Evolutionary conservation across 257 asterid genomes (phyloP), one percentile per base, ranked within the genome.

Genomic region (Nicotiana knightiana): DNA sequence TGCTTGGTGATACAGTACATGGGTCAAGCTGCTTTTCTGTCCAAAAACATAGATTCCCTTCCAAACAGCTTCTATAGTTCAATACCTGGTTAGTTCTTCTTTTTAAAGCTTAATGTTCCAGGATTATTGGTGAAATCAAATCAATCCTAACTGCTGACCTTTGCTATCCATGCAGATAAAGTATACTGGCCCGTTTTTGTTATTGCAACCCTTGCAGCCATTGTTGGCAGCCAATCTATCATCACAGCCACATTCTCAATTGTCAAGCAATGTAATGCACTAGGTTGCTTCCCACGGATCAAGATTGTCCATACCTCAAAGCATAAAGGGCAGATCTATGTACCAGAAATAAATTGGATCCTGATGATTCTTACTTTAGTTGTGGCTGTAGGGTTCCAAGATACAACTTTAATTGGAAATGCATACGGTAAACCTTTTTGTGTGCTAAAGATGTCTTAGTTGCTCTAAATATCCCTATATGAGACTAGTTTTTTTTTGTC

Each of bases 11-110:
- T 96, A 87, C 98, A 94, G 85, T 96, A 96, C 88, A 93, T 94
- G 97, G 99, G 99, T 67, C 99, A 96, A 86, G 99, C 99, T 83
- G 98, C 99, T 77, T 96, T 83, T 88, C 95, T 96, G 39, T 91
- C 99, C 1, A 92, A 91, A 89, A 88, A 95, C 81, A 83, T 90
- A 39, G 5, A 82, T 43, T 89, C 92, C 12, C 85, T 91, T 75
- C 89, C 89, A 37, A 85, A 87, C 80, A 84, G 95, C 88, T 96
- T 94, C 91, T 96, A 96, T 35, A 91, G 82, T 65, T 94, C 99
- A 15, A 81, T 95, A 70, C 99, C 99, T 51, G 92, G 99, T 95
- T 84, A 84, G 92, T 89, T 86, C 82, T 79, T 11, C 67, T 53
- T 6, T 28, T 71, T 71, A 39, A 63, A 30, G 77, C 3, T 78